These are phyloP conservation scores for Fagopyrum tataricum DNA, from an alignment of 148 eudicot species.

Conservation along the genomic window DNA sequence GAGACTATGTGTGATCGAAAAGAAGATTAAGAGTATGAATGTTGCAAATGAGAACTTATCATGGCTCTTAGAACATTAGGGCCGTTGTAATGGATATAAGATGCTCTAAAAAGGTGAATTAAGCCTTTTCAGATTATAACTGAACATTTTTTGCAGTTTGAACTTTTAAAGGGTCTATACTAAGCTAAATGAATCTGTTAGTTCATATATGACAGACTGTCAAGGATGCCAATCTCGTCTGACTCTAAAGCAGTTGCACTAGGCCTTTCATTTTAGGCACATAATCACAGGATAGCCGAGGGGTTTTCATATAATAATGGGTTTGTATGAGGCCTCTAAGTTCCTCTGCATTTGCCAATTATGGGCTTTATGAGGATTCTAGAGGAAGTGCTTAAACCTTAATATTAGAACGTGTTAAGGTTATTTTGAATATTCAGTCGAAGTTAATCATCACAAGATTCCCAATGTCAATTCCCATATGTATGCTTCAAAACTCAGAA, in stretches of 20 bases:
- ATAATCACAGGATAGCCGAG: not conserved
- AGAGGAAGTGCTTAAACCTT: not conserved
- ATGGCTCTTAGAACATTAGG: not conserved
- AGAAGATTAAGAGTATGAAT: not conserved
- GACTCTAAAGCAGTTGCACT: not conserved
- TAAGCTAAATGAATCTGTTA: not conserved
- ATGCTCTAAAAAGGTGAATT: not conserved
- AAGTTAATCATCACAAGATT: not conserved
- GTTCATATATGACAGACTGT: not conserved
- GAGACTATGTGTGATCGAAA: not conserved
- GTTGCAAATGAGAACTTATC: not conserved
- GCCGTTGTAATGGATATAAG: not conserved
- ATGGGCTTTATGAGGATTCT: not conserved
- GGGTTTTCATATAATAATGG: not conserved
- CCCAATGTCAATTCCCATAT: not conserved
- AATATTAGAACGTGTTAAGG: not conserved
- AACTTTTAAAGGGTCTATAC: not conserved
- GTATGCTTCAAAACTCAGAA: no score
- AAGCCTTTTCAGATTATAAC: not conserved
- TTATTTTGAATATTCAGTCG: not conserved
- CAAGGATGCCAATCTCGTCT: not conserved
- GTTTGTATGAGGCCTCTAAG: not conserved
- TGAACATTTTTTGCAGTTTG: no score
- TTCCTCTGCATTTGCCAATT: not conserved
- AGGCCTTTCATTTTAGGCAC: not conserved